Conservation (phyloP, 805 yeast species). For the Yarrowia sp. region DNA sequence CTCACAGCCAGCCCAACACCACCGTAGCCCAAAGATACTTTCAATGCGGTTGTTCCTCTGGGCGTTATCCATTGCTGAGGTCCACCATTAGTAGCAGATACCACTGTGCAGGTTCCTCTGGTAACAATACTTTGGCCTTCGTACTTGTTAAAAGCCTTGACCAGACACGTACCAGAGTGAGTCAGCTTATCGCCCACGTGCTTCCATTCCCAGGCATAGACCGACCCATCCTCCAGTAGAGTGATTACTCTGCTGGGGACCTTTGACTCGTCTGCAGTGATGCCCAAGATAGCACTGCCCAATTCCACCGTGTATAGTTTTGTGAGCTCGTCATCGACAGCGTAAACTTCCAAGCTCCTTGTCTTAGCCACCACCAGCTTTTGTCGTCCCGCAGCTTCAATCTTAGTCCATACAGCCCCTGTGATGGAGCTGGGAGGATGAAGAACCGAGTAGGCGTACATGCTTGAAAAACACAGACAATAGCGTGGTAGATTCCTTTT, state of each 20-base stretch:
- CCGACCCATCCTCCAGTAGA: conserved; percentile 19
- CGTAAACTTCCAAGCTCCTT: conserved; percentile 13
- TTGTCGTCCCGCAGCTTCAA: conserved; percentile 17
- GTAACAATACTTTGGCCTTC: neutral
- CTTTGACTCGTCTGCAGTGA: conserved; percentile 1
- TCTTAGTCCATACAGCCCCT: conserved; percentile 11
- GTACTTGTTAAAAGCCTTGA: neutral
- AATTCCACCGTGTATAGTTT: neutral
- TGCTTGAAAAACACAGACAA: neutral
- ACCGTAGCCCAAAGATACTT: conserved; percentile 23
- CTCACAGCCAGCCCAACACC: conserved; percentile 16
- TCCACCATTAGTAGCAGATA: neutral
- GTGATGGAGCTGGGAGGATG: conserved; percentile 18
- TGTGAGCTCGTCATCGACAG: neutral
- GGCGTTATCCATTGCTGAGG: conserved; percentile 2
- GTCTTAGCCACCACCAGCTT: conserved; percentile 16
- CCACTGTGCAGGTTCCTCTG: neutral
- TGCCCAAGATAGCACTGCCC: conserved; percentile 8
- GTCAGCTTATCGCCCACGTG: neutral
- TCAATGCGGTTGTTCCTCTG: neutral
- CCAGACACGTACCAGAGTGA: neutral
- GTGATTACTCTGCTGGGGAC: conserved; percentile 1
- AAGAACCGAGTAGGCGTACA: conserved; percentile 11
- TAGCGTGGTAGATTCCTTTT: neutral
- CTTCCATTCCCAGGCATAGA: conserved; percentile 4